These are phyloP conservation scores for Murraya koenigii DNA, from an alignment of 345 rosid species.

Conservation along the genomic window DNA sequence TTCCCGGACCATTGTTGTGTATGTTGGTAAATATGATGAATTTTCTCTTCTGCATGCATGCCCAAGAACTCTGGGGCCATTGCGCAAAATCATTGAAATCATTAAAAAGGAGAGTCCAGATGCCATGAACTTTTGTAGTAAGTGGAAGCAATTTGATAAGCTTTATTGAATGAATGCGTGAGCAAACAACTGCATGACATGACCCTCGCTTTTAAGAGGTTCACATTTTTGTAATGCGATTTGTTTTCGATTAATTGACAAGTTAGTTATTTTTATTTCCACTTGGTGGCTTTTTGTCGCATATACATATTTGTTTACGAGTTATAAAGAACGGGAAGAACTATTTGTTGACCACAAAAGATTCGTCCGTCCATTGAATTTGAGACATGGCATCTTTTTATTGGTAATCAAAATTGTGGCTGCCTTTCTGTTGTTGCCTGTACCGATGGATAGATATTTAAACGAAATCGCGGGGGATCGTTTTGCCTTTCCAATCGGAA, in stretches of 20 bases:
- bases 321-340: too few relatives aligned
- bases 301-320: too few relatives aligned
- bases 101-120: neutral
- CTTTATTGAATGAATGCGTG: neutral
- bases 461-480: slow-evolving; percentile 17
- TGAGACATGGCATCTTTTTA: too few relatives aligned
- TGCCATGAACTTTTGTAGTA: neutral
- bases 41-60: neutral
- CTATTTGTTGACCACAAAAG: too few relatives aligned
- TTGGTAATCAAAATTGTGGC: too few relatives aligned
- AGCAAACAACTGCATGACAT: neutral
- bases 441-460: slow-evolving; percentile 15
- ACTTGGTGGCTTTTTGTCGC: too few relatives aligned
- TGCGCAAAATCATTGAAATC: neutral
- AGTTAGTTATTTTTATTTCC: neutral
- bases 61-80: neutral
- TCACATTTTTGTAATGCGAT: too few relatives aligned
- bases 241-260: neutral
- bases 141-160: neutral
- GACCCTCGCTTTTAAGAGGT: neutral
- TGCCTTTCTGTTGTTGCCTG: too few relatives aligned
- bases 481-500: neutral
- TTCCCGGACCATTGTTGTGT: neutral
- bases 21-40: neutral
- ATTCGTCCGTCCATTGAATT: too few relatives aligned